Conservation (phyloP, 2,329 filamentous ascomycete species). For the Helicocarpus griseus region DNA sequence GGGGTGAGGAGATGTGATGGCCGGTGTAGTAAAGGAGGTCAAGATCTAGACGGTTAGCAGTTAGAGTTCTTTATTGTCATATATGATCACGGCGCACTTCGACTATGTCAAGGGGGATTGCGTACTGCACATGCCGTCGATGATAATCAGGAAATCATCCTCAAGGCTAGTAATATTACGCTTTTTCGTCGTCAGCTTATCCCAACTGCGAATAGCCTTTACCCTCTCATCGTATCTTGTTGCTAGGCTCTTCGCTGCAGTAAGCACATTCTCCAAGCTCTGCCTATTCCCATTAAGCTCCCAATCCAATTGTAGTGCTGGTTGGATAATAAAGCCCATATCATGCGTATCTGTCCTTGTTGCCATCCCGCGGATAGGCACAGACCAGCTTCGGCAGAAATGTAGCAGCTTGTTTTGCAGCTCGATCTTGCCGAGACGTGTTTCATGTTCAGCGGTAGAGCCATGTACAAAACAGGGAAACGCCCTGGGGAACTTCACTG, state of each 20-base stretch:
- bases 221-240: constrained; percentile 34
- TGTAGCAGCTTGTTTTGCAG: constrained; percentile 13
- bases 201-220: constrained; percentile 42
- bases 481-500: constrained; percentile 2
- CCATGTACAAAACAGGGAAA: too few relatives aligned
- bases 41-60: constrained; percentile 15
- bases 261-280: constrained; percentile 34
- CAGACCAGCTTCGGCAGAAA: constrained; percentile 23
- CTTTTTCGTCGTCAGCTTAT: constrained; percentile 26
- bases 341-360: constrained; percentile 44
- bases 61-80: too few relatives aligned
- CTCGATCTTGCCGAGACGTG: not conserved
- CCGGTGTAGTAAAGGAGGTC: constrained; percentile 32
- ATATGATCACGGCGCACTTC: constrained; percentile 20
- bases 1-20: constrained; percentile 15
- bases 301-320: constrained; percentile 37
- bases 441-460: too few relatives aligned
- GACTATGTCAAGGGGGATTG: not conserved
- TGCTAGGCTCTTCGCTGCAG: constrained; percentile 37
- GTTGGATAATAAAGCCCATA: constrained; percentile 44
- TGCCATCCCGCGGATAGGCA: constrained; percentile 28
- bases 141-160: constrained; percentile 30
- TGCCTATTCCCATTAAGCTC: constrained; percentile 34
- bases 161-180: constrained; percentile 19
- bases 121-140: constrained; percentile 29